phyloP scores from a whole-genome alignment of 495 filamentous ascomycete genomes.

The Arthonia radiata region DNA sequence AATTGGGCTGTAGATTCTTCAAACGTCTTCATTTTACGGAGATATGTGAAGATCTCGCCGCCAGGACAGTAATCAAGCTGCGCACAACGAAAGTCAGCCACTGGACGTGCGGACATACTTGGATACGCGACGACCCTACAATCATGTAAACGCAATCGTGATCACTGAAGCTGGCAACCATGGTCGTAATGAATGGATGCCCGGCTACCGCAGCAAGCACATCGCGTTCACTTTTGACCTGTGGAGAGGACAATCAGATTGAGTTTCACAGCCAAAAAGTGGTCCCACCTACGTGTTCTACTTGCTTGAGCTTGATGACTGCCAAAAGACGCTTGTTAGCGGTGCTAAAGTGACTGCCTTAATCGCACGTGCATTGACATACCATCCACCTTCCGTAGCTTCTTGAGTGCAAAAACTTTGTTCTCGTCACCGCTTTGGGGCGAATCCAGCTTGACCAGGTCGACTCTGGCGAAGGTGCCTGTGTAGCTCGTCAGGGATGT shows the following conservation, averaged over 20 bases:
- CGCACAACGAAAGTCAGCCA: no score
- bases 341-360: neutral
- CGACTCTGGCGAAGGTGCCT: constrained; percentile 94
- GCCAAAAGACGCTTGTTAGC: constrained; percentile 4
- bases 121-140: no score
- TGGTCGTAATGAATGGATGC: constrained; percentile 86
- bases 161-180: constrained; percentile 77
- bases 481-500: constrained; percentile 13
- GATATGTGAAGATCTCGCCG: constrained; percentile 85
- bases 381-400: constrained; percentile 71
- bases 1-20: constrained; percentile 67
- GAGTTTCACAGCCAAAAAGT: neutral
- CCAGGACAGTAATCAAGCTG: constrained; percentile 79
- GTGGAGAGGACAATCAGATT: neutral
- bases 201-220: constrained; percentile 71
- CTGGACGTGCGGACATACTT: no score
- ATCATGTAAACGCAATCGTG: constrained; percentile 78
- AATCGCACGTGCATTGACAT: constrained; percentile 5
- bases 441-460: constrained; percentile 40
- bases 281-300: constrained; percentile 48
- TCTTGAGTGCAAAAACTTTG: constrained; percentile 80
- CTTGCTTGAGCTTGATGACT: constrained; percentile 92
- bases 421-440: constrained; percentile 26
- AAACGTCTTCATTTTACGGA: constrained; percentile 66
- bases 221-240: constrained; percentile 53